Evolutionary conservation across 257 asterid genomes (phyloP).

Genomic region (Salvia miltiorrhiza): DNA sequence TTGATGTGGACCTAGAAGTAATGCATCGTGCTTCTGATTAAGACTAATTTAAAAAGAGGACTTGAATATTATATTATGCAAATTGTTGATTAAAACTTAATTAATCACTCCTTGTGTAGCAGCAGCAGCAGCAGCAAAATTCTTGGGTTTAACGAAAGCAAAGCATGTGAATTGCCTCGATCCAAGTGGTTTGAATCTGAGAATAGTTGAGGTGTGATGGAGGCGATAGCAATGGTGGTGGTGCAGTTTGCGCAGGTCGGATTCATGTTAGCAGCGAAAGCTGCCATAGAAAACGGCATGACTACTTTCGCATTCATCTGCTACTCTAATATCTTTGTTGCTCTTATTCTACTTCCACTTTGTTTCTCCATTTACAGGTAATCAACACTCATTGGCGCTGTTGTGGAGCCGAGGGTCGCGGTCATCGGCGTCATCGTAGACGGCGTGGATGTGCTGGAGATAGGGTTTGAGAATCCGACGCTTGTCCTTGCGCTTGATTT

Average conservation of each 20-base stretch:
- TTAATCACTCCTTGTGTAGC: background rate
- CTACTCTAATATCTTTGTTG: conserved; percentile 46
- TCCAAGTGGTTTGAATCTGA: no score
- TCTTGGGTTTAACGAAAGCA: conserved; percentile 21
- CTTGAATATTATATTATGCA: background rate
- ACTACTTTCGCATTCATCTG: conserved; percentile 39
- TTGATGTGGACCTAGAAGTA: background rate
- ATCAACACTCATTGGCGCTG: background rate
- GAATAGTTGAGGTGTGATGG: no score
- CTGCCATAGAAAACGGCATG: conserved; percentile 57
- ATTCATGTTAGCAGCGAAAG: conserved; percentile 37
- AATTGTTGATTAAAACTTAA: background rate
- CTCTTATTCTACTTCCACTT: conserved; percentile 45
- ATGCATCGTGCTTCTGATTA: background rate
- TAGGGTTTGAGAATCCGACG: conserved; percentile 45
- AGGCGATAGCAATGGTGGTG: conserved; percentile 47
- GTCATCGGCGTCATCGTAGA: conserved; percentile 38
- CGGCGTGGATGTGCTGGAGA: conserved; percentile 40
- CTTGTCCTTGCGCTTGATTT: conserved; percentile 39
- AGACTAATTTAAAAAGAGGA: background rate
- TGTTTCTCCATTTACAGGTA: conserved; percentile 46
- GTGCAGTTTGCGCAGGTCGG: conserved; percentile 64
- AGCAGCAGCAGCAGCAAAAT: background rate
- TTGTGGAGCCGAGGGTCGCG: conserved; percentile 24
- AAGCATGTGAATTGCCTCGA: conserved; percentile 34